phyloP scores from a whole-genome alignment of 441 rosid genomes.

The Hura crepitans region DNA sequence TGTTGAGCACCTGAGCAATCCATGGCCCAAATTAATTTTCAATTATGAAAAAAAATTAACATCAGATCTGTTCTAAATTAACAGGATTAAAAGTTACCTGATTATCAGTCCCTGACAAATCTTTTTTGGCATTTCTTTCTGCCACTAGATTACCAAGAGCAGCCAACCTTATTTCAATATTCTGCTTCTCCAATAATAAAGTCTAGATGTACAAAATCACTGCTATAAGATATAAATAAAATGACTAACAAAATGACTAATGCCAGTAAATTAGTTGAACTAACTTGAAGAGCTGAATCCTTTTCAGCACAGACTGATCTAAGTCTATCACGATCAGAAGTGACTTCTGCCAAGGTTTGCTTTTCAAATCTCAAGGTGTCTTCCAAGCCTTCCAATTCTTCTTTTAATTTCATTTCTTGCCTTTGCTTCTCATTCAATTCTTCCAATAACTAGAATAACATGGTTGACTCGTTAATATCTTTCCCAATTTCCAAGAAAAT shows the following conservation, averaged over 20 bases:
- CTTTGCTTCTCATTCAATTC: slow-evolving; percentile 66
- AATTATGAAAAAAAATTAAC: slow-evolving; percentile 4
- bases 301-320: slow-evolving; percentile 56
- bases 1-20: slow-evolving; percentile 41
- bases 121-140: slow-evolving; percentile 42
- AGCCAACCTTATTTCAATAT: slow-evolving; percentile 50
- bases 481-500: slow-evolving; percentile 6
- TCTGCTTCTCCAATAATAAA: slow-evolving; percentile 54
- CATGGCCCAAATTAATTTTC: slow-evolving; percentile 23
- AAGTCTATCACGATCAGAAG: slow-evolving; percentile 53
- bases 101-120: slow-evolving; percentile 39
- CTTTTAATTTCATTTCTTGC: slow-evolving; percentile 54
- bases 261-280: slow-evolving; percentile 25
- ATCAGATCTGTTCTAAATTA: background rate
- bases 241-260: slow-evolving; percentile 8
- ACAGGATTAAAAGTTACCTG: slow-evolving; percentile 39
- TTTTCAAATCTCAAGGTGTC: slow-evolving; percentile 58
- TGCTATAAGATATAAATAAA: background rate
- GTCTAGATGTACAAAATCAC: slow-evolving; percentile 38
- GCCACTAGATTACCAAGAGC: slow-evolving; percentile 40
- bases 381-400: slow-evolving; percentile 59
- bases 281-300: slow-evolving; percentile 63
- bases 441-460: slow-evolving; percentile 52
- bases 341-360: slow-evolving; percentile 50
- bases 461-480: slow-evolving; percentile 20